These are phyloP conservation scores for Termitomyces sp. DNA, from an alignment of 768 basidiomycete genomes.

Conservation along the genomic window DNA sequence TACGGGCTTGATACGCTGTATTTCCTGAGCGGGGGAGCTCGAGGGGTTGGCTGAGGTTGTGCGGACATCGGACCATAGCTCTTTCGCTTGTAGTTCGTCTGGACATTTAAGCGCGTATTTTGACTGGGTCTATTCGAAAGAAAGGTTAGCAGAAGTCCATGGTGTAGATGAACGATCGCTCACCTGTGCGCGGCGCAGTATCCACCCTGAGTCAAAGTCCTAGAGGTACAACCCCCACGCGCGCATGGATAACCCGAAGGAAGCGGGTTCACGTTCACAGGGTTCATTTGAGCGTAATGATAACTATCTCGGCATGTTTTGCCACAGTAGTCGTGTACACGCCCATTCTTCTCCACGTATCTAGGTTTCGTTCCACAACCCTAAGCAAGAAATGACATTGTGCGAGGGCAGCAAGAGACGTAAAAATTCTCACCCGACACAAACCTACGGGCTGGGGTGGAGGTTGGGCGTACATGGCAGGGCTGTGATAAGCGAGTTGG, in stretches of 20 bases:
- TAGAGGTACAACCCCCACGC: neutral
- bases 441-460: neutral
- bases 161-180: neutral
- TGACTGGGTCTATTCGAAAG: neutral
- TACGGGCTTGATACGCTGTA: slow-evolving; percentile 7
- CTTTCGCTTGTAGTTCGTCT: neutral
- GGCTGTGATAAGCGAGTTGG: neutral
- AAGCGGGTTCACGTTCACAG: slow-evolving; percentile 10
- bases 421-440: neutral
- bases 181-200: slow-evolving; percentile 10
- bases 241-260: neutral
- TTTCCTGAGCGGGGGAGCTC: neutral
- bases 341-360: neutral
- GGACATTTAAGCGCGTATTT: neutral
- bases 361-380: neutral
- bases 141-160: neutral
- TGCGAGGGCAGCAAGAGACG: neutral
- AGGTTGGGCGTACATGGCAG: too few species aligned
- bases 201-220: slow-evolving; percentile 1
- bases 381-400: neutral
- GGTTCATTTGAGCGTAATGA: neutral
- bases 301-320: neutral
- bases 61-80: neutral
- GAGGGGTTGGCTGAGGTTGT: neutral
- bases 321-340: slow-evolving; percentile 5